phyloP scores from a whole-genome alignment of 768 basidiomycete species.

The Chalciporus pseudorubinellus region DNA sequence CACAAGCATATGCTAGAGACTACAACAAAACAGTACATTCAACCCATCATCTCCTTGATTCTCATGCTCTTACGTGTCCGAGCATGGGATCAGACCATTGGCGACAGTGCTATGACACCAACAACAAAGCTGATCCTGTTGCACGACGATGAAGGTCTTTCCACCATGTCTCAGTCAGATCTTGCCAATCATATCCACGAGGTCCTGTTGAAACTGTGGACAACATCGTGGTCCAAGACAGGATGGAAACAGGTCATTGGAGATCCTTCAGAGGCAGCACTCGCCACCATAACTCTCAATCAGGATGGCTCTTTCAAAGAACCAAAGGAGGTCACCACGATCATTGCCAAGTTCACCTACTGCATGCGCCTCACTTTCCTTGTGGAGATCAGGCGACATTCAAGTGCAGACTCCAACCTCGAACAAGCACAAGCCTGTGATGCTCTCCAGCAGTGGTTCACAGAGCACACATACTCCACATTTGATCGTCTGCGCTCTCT shows the following conservation, averaged over 20 bases:
- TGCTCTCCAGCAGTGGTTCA: neutral
- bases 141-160: too few species aligned
- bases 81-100: too few species aligned
- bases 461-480: constrained; percentile 2
- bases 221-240: neutral
- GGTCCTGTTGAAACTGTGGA: constrained; percentile 11
- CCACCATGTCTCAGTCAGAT: too few species aligned
- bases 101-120: too few species aligned
- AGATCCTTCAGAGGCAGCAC: neutral
- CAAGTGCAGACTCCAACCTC: too few species aligned
- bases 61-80: constrained; percentile 7
- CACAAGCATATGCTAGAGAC: constrained; percentile 15
- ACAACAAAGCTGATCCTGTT: too few species aligned
- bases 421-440: neutral
- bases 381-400: constrained; percentile 1
- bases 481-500: constrained; percentile 6
- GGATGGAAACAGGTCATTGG: neutral
- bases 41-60: neutral
- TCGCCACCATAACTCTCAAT: neutral
- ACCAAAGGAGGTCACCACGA: neutral
- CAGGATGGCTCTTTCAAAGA: constrained; percentile 19
- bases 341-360: constrained; percentile 9
- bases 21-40: constrained; percentile 16
- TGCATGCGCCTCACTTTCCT: constrained; percentile 11
- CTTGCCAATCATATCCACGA: constrained; percentile 2